Evolutionary conservation across 208 protist species (phyloP).

Genomic region (Phytomonas sp.): DNA sequence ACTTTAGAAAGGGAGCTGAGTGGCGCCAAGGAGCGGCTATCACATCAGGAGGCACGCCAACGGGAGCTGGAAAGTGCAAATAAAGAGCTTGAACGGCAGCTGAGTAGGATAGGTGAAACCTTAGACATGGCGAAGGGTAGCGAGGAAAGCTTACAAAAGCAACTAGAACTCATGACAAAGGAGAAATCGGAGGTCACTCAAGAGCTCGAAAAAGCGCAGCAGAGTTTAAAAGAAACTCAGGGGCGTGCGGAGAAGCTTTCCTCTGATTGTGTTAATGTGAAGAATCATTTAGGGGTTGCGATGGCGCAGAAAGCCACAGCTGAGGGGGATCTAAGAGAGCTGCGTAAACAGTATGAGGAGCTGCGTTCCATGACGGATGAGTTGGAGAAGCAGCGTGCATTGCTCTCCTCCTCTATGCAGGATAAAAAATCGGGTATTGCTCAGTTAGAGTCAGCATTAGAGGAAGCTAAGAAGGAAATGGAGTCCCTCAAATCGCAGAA

Average conservation of each 20-base stretch:
- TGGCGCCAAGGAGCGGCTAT: neutral
- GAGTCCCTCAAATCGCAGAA: no score
- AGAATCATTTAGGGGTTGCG: conserved; percentile 22
- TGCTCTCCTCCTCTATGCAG: no score
- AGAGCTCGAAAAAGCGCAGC: neutral
- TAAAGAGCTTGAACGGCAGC: no score
- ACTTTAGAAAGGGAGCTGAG: neutral
- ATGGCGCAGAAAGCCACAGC: conserved; percentile 15
- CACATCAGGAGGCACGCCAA: neutral
- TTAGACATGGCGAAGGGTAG: no score
- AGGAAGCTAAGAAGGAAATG: no score
- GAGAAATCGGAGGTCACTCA: neutral
- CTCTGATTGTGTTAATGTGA: conserved; percentile 13
- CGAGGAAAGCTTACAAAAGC: no score
- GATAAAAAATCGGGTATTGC: no score
- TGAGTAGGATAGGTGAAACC: no score
- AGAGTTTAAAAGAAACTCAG: conserved; percentile 13
- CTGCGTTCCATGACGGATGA: conserved; percentile 4
- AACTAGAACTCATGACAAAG: no score
- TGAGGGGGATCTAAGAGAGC: conserved; percentile 7
- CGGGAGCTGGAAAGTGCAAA: no score
- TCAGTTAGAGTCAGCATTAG: no score
- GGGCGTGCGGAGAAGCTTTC: conserved; percentile 14
- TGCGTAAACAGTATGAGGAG: conserved; percentile 8
- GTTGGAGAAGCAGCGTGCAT: no score